A percentile compares a stretch with the other conserved stretches of the same genome.
Evolutionary conservation across 371 early-diverging fungal species (phyloP).

Genomic region (Polyrhizophydium stewartii): DNA sequence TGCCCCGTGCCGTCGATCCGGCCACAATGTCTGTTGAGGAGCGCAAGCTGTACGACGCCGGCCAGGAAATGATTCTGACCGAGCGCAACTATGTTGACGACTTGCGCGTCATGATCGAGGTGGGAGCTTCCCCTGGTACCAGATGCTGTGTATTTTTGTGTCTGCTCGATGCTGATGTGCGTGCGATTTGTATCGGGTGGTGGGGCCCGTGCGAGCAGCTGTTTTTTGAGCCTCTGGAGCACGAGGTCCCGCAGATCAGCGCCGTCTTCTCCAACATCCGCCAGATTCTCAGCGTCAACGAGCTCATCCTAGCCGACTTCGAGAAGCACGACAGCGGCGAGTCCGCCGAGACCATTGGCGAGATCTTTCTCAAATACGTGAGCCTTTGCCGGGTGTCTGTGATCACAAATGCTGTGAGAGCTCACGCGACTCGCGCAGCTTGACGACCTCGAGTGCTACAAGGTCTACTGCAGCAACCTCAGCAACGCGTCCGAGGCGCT

Average conservation of each 20-base stretch:
- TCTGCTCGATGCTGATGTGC: too few relatives aligned
- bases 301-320: slow-evolving; percentile 64
- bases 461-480: slow-evolving; percentile 65
- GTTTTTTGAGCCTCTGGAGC: background rate
- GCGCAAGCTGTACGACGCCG: slow-evolving; percentile 82
- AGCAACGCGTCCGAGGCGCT: slow-evolving; percentile 57
- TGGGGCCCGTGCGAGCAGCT: background rate
- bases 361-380: slow-evolving; percentile 56
- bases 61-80: slow-evolving; percentile 84
- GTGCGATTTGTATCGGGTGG: background rate
- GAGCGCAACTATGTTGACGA: slow-evolving; percentile 89
- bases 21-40: slow-evolving; percentile 55
- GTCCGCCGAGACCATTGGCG: slow-evolving; percentile 45
- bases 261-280: slow-evolving; percentile 63
- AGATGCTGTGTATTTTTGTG: too few relatives aligned
- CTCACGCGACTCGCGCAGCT: slow-evolving; percentile 16
- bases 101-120: slow-evolving; percentile 48
- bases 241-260: too few relatives aligned
- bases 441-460: slow-evolving; percentile 55
- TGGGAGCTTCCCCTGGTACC: too few relatives aligned
- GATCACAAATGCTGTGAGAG: background rate
- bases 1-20: too few relatives aligned
- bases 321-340: slow-evolving; percentile 30
- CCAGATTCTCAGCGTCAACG: slow-evolving; percentile 64
- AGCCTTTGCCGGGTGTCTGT: slow-evolving; percentile 9